Conservation (phyloP, 1,139 yeast genomes). For the Yamadazyma triangularis region DNA sequence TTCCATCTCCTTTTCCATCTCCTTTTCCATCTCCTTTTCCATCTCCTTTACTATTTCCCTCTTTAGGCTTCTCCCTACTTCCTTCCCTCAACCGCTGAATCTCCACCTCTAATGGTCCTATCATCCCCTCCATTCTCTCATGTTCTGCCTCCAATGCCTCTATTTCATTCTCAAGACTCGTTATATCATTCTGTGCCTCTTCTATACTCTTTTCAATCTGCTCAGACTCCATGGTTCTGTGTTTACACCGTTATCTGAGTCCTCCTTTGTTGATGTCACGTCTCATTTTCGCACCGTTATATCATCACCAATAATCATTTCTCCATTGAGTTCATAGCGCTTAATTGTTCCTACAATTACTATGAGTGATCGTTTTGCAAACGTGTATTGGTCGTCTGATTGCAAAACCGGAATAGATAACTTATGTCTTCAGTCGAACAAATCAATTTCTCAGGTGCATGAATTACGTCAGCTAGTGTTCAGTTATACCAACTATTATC, state of each 20-base stretch:
- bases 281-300: no score
- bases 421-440: constrained; percentile 25
- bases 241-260: no score
- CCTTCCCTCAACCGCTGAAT: no score
- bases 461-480: constrained; percentile 39
- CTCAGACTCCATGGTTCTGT: no score
- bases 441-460: constrained; percentile 38
- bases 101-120: constrained; percentile 3
- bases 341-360: no score
- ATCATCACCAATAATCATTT: no score
- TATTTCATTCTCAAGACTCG: constrained; percentile 13
- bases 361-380: constrained; percentile 4
- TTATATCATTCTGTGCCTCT: constrained; percentile 13
- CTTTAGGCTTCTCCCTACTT: no score
- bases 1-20: no score
- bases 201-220: constrained; percentile 5
- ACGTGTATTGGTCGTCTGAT: constrained; percentile 41
- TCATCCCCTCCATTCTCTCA: constrained; percentile 3
- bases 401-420: constrained; percentile 32
- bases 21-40: no score
- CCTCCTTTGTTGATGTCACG: no score
- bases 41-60: no score
- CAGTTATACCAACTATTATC: constrained; percentile 33
- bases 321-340: no score
- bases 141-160: constrained; percentile 11